Base-by-base conservation (phyloP, 768 basidiomycete species). In the Kondoa malvinella region DNA sequence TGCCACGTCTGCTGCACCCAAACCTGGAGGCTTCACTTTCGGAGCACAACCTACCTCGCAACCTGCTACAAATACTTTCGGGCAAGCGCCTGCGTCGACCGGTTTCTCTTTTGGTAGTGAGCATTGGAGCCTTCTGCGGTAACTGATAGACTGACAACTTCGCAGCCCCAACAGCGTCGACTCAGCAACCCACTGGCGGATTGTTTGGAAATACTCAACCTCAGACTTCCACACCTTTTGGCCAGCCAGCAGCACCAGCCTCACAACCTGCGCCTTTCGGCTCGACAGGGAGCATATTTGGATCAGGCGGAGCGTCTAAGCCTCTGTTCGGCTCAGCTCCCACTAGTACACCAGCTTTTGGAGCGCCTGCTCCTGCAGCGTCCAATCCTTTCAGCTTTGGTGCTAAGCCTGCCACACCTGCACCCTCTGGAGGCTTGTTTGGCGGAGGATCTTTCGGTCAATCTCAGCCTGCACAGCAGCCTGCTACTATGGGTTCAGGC, bases 401-500 rank as follows among this genome's bases (percentile, higher is more conserved):
- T 29, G 61, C 61, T 29, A 63, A 63, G 32, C 61, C 58, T 14
- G 58, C 61, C 27, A 63, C 61, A 17, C 3, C 61, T 16, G 61
- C 61, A 3, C 61, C 61, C 33, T 16, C 61, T 3, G 32, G 29
- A 3, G 32, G 61, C n/a, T 33, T 63, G 15, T 63, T 63, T 29
- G 58, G 58, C 58, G 21, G 29, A 8, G 8, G 4, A 4, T 56
- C 34, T 2, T 26, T 63, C 4, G 61, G 27, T 33, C 27, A 16
- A 63, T 17, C 61, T 63, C 58, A 59, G 27, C 58, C 58, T 31
- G 34, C 66, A 14, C 72, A 73, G 32, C 40, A 73, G 33, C 57
- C 56, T 40, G 50, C 60, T 50, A 69, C 67, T 33, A 71, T 75
- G 67, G 70, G 72, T 27, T 65, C 70, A 61, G 67, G 14, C 27